Percentiles rank a stretch among this genome's conserved stretches.
phyloP scores from a whole-genome alignment of 1,284 basidiomycete genomes.

The Apiotrichum brassicae region DNA sequence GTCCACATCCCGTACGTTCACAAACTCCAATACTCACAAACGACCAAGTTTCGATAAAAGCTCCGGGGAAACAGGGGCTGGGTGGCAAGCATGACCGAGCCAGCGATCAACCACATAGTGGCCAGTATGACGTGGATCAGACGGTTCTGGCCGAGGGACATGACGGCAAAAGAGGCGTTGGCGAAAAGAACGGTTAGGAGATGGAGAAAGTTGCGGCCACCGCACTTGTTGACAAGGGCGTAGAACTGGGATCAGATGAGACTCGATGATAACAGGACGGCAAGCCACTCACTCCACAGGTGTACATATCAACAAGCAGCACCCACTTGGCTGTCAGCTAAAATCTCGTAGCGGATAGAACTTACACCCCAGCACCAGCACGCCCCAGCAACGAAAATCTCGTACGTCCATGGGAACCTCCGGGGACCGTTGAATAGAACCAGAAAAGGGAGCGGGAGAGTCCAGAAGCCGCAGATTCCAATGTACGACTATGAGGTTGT shows the following conservation, averaged over 20 bases:
- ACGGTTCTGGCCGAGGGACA: conserved; percentile 67
- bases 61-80: conserved; percentile 47
- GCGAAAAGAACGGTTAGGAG: conserved; percentile 41
- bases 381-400: conserved; percentile 34
- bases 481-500: conserved; percentile 26
- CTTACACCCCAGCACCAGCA: conserved; percentile 36
- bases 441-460: conserved; percentile 34
- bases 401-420: conserved; percentile 24
- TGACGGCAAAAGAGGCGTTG: conserved; percentile 66
- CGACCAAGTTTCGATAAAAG: conserved; percentile 38
- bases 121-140: conserved; percentile 60
- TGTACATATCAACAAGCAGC: conserved; percentile 34
- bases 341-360: background rate
- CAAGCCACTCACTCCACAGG: background rate
- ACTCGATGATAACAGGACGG: background rate
- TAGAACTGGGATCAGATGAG: background rate
- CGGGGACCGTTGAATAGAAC: conserved; percentile 30
- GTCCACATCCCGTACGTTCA: background rate
- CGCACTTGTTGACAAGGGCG: background rate
- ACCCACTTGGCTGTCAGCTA: conserved; percentile 6
- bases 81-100: background rate
- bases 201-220: conserved; percentile 4
- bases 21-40: conserved; percentile 25
- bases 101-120: conserved; percentile 51
- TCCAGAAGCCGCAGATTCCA: conserved; percentile 33